These are phyloP conservation scores for Exsudoporus floridanus DNA, from an alignment of 1,284 basidiomycete genomes.

Conservation along the genomic window DNA sequence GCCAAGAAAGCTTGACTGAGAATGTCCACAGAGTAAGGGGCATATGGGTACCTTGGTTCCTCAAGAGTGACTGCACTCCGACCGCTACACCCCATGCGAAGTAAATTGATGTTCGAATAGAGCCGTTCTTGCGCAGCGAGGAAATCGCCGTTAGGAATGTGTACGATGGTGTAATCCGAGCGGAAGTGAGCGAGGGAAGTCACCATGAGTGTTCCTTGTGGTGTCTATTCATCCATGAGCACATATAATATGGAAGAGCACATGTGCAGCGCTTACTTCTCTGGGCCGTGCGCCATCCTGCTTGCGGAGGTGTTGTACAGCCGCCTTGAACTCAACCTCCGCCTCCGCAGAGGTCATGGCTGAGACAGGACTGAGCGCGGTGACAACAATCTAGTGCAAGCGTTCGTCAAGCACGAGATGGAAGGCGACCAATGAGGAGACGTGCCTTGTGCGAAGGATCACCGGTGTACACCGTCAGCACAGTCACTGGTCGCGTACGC, in stretches of 20 bases:
- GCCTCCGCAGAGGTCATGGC: conserved; percentile 45
- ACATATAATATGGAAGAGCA: background rate
- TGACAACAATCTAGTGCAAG: conserved; percentile 53
- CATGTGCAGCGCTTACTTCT: conserved; percentile 41
- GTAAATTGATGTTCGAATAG: conserved; percentile 74
- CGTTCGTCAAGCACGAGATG: conserved; percentile 16
- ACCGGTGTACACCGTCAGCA: conserved; percentile 73
- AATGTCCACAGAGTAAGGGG: conserved; percentile 8
- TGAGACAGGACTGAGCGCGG: conserved; percentile 49
- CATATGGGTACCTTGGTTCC: conserved; percentile 53
- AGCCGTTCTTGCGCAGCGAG: conserved; percentile 59
- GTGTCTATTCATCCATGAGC: conserved; percentile 44
- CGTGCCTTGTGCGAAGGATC: conserved; percentile 61
- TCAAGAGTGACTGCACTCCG: conserved; percentile 73
- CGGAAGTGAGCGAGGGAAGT: conserved; percentile 83
- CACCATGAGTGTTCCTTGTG: conserved; percentile 68
- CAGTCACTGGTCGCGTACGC: conserved; percentile 55
- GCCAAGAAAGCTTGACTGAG: conserved; percentile 12
- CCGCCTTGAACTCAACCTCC: conserved; percentile 57
- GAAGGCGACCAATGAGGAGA: conserved; percentile 1
- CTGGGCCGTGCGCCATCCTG: conserved; percentile 66
- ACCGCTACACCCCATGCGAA: conserved; percentile 75
- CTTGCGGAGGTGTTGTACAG: conserved; percentile 56
- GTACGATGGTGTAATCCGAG: conserved; percentile 79
- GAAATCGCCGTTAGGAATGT: conserved; percentile 69